Evolutionary conservation across 306 rosid species (phyloP), one percentile per base, ranked within the genome.

Genomic region (Cicer bijugum): DNA sequence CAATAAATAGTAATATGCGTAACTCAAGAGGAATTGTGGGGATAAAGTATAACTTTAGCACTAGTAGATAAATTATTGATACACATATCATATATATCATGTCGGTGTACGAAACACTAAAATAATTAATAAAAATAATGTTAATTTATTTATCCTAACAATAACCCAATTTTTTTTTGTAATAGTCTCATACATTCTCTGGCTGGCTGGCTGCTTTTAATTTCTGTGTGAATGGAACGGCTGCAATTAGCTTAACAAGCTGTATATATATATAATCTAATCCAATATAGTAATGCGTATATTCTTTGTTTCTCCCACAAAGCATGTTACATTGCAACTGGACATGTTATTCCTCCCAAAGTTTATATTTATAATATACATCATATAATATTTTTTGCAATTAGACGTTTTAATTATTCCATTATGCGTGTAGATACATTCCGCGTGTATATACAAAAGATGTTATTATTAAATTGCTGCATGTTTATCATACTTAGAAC

Each of bases 281-380:
- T 53, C 28, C 33, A 16, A 8, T 16, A 53, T 53, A 53, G 35
- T 55, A 55, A 55, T 19, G 6, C 19, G 2, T 15, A 55, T 59
- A 6, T 59, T 59, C 42, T 58, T 40, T 64, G 50, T 64, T 42
- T 10, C 35, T 3, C 37, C 14, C 50, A 15, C 5, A 63, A 63
- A 63, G 37, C 69, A 63, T 63, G 69, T 63, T 39, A 43, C 69
- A 17, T 40, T 40, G 69, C 14, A 14, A 63, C 47, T 63, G 35
- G 69, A 15, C 69, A 40, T 62, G 14, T 62, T 62, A 62, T 63
- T 63, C 69, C 47, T 5, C 12, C 16, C 2, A 5, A 40, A 10
- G 3, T 16, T 40, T 64, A 42, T 19, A 11, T 33, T 58, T 23
- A 56, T 28, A 56, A 12, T 58, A 12, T 2, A 42, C 42, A 64